Evolutionary conservation across 2,329 filamentous ascomycete species (phyloP).

Genomic region (Penicillium sclerotiorum): DNA sequence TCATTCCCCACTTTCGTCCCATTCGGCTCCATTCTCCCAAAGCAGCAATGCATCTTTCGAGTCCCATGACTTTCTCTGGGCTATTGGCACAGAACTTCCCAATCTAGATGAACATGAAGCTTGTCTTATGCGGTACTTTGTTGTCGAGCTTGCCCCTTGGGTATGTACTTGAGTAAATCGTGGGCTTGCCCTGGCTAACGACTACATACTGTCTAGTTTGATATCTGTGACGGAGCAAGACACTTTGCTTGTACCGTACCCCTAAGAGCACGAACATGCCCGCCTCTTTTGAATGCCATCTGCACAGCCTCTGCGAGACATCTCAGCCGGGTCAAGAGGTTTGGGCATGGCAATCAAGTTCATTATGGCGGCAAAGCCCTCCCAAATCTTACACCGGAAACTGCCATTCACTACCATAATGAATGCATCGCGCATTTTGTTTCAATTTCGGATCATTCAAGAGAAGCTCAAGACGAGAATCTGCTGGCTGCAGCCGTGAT

Average conservation of each 20-base stretch:
- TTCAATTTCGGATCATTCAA: slow-evolving; percentile 41
- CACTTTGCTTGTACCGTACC: slow-evolving; percentile 49
- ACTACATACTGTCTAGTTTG: slow-evolving; percentile 33
- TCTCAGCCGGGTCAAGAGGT: slow-evolving; percentile 34
- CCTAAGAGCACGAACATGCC: slow-evolving; percentile 42
- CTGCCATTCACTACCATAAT: slow-evolving; percentile 46
- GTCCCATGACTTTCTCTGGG: not conserved
- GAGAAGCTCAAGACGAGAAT: slow-evolving; percentile 40
- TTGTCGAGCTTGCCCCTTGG: slow-evolving; percentile 27
- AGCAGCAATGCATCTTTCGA: slow-evolving; percentile 11
- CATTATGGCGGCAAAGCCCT: slow-evolving; percentile 30
- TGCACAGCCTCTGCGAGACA: slow-evolving; percentile 44
- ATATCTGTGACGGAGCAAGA: slow-evolving; percentile 45
- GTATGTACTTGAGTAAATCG: not conserved
- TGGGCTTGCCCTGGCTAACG: not conserved
- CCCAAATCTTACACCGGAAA: slow-evolving; percentile 35
- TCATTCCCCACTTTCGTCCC: slow-evolving; percentile 11
- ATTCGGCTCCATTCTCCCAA: slow-evolving; percentile 12
- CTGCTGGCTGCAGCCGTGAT: slow-evolving; percentile 47
- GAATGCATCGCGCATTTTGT: slow-evolving; percentile 46
- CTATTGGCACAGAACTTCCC: slow-evolving; percentile 2
- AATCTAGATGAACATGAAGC: slow-evolving; percentile 21
- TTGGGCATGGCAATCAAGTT: slow-evolving; percentile 21
- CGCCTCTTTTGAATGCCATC: slow-evolving; percentile 44
- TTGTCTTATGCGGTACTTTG: slow-evolving; percentile 22